These are phyloP conservation scores for Tylopilus vinaceipallidus DNA, from an alignment of 768 basidiomycete genomes.

Conservation along the genomic window DNA sequence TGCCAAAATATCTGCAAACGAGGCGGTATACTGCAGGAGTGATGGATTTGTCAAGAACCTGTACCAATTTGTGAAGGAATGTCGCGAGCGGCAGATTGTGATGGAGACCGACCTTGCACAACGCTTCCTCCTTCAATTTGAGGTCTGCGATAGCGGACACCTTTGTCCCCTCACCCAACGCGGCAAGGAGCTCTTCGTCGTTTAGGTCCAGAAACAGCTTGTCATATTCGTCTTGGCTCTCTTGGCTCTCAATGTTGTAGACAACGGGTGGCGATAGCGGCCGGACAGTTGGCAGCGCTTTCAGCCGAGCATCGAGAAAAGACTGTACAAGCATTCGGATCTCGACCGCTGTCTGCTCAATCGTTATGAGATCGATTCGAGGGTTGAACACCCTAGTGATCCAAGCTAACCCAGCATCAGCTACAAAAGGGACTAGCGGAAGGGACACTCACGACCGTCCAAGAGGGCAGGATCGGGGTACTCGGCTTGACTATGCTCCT, in stretches of 20 bases:
- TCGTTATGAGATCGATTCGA: constrained; percentile 40
- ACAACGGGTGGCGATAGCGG: constrained; percentile 32
- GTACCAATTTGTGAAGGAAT: not conserved
- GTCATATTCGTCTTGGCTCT: constrained; percentile 79
- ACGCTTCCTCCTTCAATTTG: constrained; percentile 43
- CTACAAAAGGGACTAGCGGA: not conserved
- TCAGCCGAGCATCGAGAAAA: constrained; percentile 57
- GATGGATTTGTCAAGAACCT: constrained; percentile 52
- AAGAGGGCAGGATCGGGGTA: constrained; percentile 68
- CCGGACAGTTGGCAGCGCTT: constrained; percentile 41
- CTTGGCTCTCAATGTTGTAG: constrained; percentile 45
- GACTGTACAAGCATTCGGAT: constrained; percentile 56
- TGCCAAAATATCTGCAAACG: constrained; percentile 47
- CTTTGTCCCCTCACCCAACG: constrained; percentile 42
- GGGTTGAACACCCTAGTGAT: constrained; percentile 49
- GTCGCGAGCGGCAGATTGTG: not conserved
- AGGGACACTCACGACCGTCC: constrained; percentile 45
- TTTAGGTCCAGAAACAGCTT: constrained; percentile 55
- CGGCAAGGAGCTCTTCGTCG: constrained; percentile 58
- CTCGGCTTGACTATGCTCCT: constrained; percentile 29
- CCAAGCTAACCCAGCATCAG: constrained; percentile 46
- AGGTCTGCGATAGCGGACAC: constrained; percentile 26
- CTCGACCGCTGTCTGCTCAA: constrained; percentile 46
- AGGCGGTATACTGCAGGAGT: constrained; percentile 55
- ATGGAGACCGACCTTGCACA: constrained; percentile 46